phyloP scores from a whole-genome alignment of 2,329 filamentous ascomycete genomes.

The Thermoascus crustaceus region DNA sequence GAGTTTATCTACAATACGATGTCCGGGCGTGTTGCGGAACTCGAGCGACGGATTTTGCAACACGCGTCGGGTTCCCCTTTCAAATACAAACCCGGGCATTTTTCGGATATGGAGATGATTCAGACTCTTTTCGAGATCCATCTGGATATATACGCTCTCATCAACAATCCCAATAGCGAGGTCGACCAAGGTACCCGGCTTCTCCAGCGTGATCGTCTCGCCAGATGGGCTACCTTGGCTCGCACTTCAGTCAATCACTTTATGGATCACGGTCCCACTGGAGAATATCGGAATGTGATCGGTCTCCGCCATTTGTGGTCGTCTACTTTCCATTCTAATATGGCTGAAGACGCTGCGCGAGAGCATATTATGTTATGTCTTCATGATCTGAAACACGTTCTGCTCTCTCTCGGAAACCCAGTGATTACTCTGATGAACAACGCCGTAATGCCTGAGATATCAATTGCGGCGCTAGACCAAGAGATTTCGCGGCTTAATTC shows the following conservation, averaged over 20 bases:
- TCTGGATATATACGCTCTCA: constrained; percentile 56
- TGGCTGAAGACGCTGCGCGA: constrained; percentile 47
- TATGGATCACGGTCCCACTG: constrained; percentile 21
- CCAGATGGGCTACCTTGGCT: constrained; percentile 53
- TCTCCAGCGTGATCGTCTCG: constrained; percentile 50
- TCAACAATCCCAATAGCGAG: constrained; percentile 53
- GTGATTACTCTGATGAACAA: constrained; percentile 68
- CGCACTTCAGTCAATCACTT: constrained; percentile 45
- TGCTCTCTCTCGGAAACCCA: constrained; percentile 42
- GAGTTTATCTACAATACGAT: constrained; percentile 43
- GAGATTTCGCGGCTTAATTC: constrained; percentile 90
- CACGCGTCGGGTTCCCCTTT: constrained; percentile 13
- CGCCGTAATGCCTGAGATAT: constrained; percentile 78
- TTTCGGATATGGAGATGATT: constrained; percentile 43
- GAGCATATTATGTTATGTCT: constrained; percentile 56
- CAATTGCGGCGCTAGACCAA: constrained; percentile 70
- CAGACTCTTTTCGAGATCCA: constrained; percentile 60
- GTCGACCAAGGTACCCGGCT: constrained; percentile 44
- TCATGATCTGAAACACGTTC: constrained; percentile 51
- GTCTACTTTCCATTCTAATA: constrained; percentile 53
- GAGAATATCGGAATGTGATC: constrained; percentile 34
- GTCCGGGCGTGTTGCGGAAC: constrained; percentile 21
- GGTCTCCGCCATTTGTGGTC: constrained; percentile 59
- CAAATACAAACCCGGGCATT: constrained; percentile 22
- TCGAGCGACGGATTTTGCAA: constrained; percentile 22